Conservation (phyloP, 495 filamentous ascomycete species). For the Penicillium goetzii region DNA sequence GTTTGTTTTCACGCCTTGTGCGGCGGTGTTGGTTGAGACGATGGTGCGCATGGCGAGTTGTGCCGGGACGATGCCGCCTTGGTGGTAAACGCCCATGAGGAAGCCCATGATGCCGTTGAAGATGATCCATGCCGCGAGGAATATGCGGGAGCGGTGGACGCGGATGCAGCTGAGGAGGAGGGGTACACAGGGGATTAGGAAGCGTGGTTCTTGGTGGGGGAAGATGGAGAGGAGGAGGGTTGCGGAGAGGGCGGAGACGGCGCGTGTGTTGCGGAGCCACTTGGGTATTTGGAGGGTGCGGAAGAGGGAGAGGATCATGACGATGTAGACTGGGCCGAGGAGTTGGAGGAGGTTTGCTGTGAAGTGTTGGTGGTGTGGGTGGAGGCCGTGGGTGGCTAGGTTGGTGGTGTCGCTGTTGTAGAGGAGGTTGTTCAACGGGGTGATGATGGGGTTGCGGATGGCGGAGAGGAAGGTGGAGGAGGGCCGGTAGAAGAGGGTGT, state of each 20-base stretch:
- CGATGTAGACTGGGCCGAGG: slow-evolving; percentile 80
- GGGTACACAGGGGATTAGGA: slow-evolving; percentile 85
- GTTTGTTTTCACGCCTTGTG: slow-evolving; percentile 41
- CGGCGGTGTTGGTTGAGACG: slow-evolving; percentile 28
- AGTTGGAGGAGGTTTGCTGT: slow-evolving; percentile 85
- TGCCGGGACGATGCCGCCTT: slow-evolving; percentile 85
- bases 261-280: slow-evolving; percentile 54
- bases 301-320: slow-evolving; percentile 62
- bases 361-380: slow-evolving; percentile 89
- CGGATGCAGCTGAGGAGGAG: slow-evolving; percentile 83
- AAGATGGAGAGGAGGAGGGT: slow-evolving; percentile 79
- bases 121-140: slow-evolving; percentile 71
- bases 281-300: slow-evolving; percentile 52
- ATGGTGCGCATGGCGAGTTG: slow-evolving; percentile 61
- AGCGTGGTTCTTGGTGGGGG: slow-evolving; percentile 93
- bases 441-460: slow-evolving; percentile 69
- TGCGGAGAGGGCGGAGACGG: slow-evolving; percentile 79
- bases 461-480: slow-evolving; percentile 56
- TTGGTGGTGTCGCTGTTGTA: slow-evolving; percentile 82
- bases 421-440: slow-evolving; percentile 86
- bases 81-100: slow-evolving; percentile 91
- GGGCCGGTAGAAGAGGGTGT: slow-evolving; percentile 79
- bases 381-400: slow-evolving; percentile 85
- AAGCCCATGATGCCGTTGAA: slow-evolving; percentile 81
- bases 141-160: slow-evolving; percentile 65